These are phyloP conservation scores for Cucurbita maxima DNA, from an alignment of 306 rosid genomes.

Conservation along the genomic window DNA sequence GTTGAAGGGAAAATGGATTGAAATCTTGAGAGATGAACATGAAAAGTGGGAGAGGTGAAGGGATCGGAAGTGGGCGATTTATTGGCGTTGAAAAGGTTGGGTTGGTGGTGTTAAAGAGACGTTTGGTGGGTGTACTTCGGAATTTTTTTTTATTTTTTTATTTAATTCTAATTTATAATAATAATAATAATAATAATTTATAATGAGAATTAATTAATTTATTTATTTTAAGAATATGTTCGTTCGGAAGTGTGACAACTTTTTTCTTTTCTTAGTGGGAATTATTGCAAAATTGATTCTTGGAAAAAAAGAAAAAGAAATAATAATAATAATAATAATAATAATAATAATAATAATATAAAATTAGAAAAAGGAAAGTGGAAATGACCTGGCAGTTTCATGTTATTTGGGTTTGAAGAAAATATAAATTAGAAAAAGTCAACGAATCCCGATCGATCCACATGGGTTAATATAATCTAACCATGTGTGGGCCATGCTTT, in stretches of 20 bases:
- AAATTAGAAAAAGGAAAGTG: neutral
- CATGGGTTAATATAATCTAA: neutral
- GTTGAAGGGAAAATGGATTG: neutral
- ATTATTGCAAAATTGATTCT: neutral
- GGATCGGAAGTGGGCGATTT: neutral
- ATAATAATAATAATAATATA: neutral
- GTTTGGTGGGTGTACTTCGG: neutral
- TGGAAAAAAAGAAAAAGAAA: neutral
- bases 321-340: neutral
- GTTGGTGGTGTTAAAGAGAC: conserved; percentile 1
- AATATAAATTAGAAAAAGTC: neutral
- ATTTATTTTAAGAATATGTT: neutral
- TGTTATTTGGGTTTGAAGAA: neutral
- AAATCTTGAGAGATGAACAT: neutral
- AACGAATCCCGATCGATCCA: neutral
- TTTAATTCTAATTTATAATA: neutral
- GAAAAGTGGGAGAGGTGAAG: neutral
- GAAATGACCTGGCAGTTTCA: neutral
- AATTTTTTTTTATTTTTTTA: neutral
- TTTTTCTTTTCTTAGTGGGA: neutral
- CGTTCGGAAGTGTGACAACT: neutral
- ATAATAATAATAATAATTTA: neutral
- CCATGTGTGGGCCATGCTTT: neutral
- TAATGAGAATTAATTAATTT: no score
- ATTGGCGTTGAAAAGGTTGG: neutral